Base-by-base conservation (phyloP, 345 rosid genomes). In the Gossypium ekmanianum region DNA sequence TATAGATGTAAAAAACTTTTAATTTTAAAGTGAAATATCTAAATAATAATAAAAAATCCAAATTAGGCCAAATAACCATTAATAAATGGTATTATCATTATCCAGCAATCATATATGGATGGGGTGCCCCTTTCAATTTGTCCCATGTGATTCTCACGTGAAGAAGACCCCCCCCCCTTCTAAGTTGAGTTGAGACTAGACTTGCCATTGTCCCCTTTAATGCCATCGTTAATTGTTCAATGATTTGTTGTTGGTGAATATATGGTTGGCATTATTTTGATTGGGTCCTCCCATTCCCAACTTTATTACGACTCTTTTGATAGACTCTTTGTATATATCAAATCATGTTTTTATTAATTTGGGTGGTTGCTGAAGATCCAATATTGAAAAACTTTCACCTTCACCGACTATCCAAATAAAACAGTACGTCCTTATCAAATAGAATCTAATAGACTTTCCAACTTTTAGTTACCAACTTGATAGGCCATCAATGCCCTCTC, bases 81-180 rank as follows among this genome's bases (percentile, higher is more conserved):
- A 62, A 64, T 62, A 64, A 51, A 51, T 50, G 71, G 69, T 22
- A 51, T 29, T 74, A 29, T 50, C 29, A 34, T 74, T 41, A 63
- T 62, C 70, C 51, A 50, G 34, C 71, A 52, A 56, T 55, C 56
- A 4, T 44, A 44, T 55, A 22, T 2, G 27, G n/a, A 34, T 34
- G 41, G 70, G 72, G 9, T 7, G 1, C 43, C 44, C 58, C 34
- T 34, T 47, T 29, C 58, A 41, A 54, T 8, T 14, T 43, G 51
- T 56, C 39, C 73, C 78, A 56, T 69, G 74, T 76, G 74, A 68
- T 17, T 47, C 67, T 76, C 79, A 68, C 79, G 79, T 76, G 79
- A 76, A 76, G 39, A 55, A 26, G 52, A 27, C 17, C 74, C 64
- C 72, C 43, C 17, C 61, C 13, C 29, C 12, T 12, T 4, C 24